Base-by-base conservation (phyloP, 768 basidiomycete species). In the Tricholoma saponaceum region DNA sequence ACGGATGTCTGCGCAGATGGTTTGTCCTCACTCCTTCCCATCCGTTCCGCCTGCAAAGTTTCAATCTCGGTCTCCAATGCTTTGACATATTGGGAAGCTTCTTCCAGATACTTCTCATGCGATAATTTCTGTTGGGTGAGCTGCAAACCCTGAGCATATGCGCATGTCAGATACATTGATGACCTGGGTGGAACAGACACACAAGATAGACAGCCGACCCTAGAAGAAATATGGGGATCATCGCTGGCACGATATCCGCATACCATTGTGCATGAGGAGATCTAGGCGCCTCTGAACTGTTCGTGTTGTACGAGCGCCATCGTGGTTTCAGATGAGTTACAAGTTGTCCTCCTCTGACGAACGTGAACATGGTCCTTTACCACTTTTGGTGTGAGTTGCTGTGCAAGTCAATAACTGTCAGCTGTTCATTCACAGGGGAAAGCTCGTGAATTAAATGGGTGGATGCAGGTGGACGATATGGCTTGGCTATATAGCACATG, bases 151-250 rank as follows among this genome's bases (percentile, higher is more conserved):
- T 92, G 63, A 3, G 47, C 26, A 26, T 60, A 54, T 52, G 22
- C 58, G 20, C 3, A 44, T 52, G 47, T 35, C 41, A 51, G 43
- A 43, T n/a, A 23, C 12, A 16, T 28, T 25, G 32, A 51, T 51
- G 28, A 57, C 23, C 39, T 23, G 18, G 28, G 60, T 35, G 18
- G 39, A 52, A 25, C 4, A 8, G 49, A 63, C 77, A 49, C 66
- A 89, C 90, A 63, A 90, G 75, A 72, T 90, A 92, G 56, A 92
- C 80, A 8, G 85, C 87, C 52, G 89, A 90, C 16, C 90, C 91
- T 12, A 93, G 76, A 52, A 93, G 74, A 52, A 85, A 84, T 54
- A 93, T 74, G 8, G 90, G 91, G 51, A 92, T 72, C 89, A 92
- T 92, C 30, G 82, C 83, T 25, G 91, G 91, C 37, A 87, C 71